Evolutionary conservation across 1,284 basidiomycete genomes (phyloP).

Genomic region (Mycena citricolor): DNA sequence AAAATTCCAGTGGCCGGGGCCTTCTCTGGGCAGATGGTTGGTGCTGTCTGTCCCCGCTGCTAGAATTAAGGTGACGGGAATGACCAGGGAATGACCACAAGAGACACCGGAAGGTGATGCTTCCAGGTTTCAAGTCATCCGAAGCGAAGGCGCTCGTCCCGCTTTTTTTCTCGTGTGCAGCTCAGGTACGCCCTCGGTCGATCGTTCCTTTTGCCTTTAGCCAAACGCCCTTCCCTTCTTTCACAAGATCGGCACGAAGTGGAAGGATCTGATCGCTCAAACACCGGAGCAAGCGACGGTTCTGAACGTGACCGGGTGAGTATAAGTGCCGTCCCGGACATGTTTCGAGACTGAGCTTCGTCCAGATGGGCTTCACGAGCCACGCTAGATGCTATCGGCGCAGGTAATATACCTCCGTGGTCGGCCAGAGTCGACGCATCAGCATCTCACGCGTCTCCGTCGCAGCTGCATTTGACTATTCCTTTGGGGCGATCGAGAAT

Average conservation of each 20-base stretch:
- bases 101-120: constrained; percentile 37
- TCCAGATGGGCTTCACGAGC: constrained; percentile 24
- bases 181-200: constrained; percentile 28
- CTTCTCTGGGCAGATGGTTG: constrained; percentile 22
- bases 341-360: constrained; percentile 8
- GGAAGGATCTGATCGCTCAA: constrained; percentile 25
- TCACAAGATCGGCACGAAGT: constrained; percentile 24
- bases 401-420: constrained; percentile 14
- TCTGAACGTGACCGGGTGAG: constrained; percentile 21
- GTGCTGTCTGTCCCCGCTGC: not conserved
- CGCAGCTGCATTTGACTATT: constrained; percentile 27
- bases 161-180: constrained; percentile 35
- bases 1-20: constrained; percentile 16
- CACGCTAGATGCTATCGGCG: constrained; percentile 26
- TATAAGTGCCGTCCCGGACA: no score
- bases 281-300: constrained; percentile 22
- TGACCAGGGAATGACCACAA: constrained; percentile 35
- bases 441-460: not conserved
- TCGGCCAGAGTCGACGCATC: no score
- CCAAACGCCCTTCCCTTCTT: constrained; percentile 8
- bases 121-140: constrained; percentile 37
- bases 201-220: constrained; percentile 13
- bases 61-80: not conserved
- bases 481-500: constrained; percentile 25
- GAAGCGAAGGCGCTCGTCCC: constrained; percentile 34